Evolutionary conservation across 495 filamentous ascomycete species (phyloP), one percentile per base, ranked within the genome.

Genomic region (Trypethelium eluteriae): DNA sequence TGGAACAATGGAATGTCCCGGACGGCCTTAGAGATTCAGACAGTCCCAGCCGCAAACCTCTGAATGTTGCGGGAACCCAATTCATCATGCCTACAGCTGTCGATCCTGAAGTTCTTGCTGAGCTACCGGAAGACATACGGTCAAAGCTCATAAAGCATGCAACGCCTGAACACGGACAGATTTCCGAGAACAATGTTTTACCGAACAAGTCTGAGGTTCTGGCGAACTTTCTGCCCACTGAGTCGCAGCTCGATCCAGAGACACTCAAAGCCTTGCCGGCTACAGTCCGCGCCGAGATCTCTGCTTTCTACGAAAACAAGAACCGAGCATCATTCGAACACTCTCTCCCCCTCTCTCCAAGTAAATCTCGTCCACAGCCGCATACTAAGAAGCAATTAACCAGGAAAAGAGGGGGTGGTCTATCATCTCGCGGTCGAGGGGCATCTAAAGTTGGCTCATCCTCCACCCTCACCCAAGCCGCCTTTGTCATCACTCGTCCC

Each of bases 31-130:
- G 85, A 25, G 66, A 77, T 25, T 80, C 80, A 36, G 66, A 67
- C 53, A 79, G 73, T 35, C 76, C 77, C 84, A 84, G 70, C 78
- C 83, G 67, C 81, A 88, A 84, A 62, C 84, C 87, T 2, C 77
- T 96, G 16, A 96, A 97, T 71, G 85, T 88, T 0, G 76, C 82
- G 2, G 92, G 92, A 0, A 93, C 91, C 10, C 92, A 97, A 74
- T 96, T 96, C 74, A 85, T 96, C 67, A 76, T 97, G 71, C 92
- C 92, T 2, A 86, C 86, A 3, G 88, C 92, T 69, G 79, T 89
- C 10, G 92, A 97, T 72, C 88, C 86, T 0, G 77, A 80, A 39
- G 86, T 93, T 1, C 76, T 94, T 38, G 86, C 86, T 1, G 91
- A 94, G 71, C 82, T 96, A 2, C 91, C 90, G 2, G 79, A 79